phyloP scores from a whole-genome alignment of 2,329 filamentous ascomycete genomes.

The Fusarium paranaense region DNA sequence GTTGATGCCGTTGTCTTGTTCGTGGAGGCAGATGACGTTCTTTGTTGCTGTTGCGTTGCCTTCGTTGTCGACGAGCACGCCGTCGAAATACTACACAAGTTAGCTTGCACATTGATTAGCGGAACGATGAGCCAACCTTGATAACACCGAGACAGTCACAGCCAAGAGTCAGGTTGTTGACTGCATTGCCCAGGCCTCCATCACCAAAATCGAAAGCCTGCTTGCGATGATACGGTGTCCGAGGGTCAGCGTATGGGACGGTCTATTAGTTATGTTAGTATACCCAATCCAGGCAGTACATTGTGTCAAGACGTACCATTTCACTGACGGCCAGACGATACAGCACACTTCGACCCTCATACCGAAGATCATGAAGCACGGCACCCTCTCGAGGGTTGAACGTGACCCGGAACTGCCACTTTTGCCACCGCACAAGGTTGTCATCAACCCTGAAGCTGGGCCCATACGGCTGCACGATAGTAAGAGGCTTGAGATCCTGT shows the following conservation, averaged over 20 bases:
- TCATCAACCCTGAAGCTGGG: conserved; percentile 56
- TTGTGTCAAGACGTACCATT: conserved; percentile 61
- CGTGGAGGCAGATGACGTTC: conserved; percentile 74
- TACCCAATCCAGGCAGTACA: no score
- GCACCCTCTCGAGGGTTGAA: conserved; percentile 78
- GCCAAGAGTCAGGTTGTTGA: conserved; percentile 74
- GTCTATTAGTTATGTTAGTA: conserved; percentile 26
- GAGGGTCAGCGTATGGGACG: conserved; percentile 74
- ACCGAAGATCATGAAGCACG: conserved; percentile 75
- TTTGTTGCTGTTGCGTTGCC: conserved; percentile 57
- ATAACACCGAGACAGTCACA: conserved; percentile 77
- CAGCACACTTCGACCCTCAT: conserved; percentile 73
- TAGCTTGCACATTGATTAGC: neutral
- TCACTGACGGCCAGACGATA: conserved; percentile 75
- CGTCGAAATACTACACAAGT: conserved; percentile 49
- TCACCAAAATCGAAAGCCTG: conserved; percentile 79
- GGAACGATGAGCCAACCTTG: neutral
- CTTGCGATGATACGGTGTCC: conserved; percentile 72
- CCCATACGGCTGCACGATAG: conserved; percentile 54
- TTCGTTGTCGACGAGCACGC: conserved; percentile 45
- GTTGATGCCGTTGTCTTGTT: conserved; percentile 76
- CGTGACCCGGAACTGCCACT: conserved; percentile 75
- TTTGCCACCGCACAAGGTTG: conserved; percentile 66
- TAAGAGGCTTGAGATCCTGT: conserved; percentile 69
- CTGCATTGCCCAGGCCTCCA: conserved; percentile 71